Conservation (phyloP, 805 yeast species). For the Lipomyces yamadae region DNA sequence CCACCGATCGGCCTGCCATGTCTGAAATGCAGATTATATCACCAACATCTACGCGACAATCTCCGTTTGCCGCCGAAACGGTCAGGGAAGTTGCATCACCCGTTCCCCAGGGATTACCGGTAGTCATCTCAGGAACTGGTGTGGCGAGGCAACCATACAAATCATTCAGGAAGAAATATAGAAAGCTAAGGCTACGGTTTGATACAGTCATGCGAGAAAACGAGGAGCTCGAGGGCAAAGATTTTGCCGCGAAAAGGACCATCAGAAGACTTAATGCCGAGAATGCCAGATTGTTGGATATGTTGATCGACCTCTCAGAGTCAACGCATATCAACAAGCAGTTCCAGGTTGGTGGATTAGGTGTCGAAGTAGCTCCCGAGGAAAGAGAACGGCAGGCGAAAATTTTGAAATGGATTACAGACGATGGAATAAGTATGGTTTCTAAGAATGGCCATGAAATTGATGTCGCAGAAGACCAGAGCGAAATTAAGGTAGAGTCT, state of each 20-base stretch:
- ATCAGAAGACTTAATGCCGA: conserved; percentile 32
- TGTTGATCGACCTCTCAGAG: conserved; percentile 30
- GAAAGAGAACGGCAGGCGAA: conserved; percentile 22
- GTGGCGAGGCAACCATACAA: conserved; percentile 30
- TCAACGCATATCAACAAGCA: conserved; percentile 23
- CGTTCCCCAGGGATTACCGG: not conserved
- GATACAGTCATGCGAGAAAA: conserved; percentile 29
- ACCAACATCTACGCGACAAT: not conserved
- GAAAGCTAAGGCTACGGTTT: conserved; percentile 30
- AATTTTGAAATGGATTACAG: not conserved
- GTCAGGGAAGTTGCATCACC: not conserved
- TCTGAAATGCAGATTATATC: not conserved
- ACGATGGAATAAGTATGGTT: not conserved
- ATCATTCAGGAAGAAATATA: conserved; percentile 36
- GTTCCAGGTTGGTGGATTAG: conserved; percentile 17
- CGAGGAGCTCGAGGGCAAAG: conserved; percentile 26
- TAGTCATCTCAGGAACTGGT: conserved; percentile 5
- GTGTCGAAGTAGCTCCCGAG: conserved; percentile 9
- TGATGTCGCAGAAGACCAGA: not conserved
- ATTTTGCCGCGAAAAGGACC: conserved; percentile 25
- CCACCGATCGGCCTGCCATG: not conserved
- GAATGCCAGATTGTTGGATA: conserved; percentile 32
- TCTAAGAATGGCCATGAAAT: not conserved
- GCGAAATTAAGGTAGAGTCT: not conserved
- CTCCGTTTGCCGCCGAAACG: not conserved